Evolutionary conservation across 805 yeast species (phyloP).

Genomic region (Candida piceae): DNA sequence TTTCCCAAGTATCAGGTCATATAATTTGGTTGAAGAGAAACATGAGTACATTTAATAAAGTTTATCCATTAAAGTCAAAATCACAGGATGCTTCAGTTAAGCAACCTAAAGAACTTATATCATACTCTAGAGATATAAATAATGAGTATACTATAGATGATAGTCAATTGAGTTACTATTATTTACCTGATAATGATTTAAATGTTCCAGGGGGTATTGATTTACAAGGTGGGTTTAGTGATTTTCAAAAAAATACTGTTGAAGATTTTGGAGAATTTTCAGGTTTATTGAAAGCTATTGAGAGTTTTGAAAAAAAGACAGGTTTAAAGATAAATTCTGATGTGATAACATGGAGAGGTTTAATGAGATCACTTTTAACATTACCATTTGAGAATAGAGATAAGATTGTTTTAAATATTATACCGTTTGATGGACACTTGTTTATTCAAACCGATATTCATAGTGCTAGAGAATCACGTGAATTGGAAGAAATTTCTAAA

Average conservation of each 20-base stretch:
- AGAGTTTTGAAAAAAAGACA: constrained; percentile 45
- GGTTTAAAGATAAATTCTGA: constrained; percentile 51
- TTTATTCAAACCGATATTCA: constrained; percentile 46
- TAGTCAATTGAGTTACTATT: constrained; percentile 62
- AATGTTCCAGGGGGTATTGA: constrained; percentile 50
- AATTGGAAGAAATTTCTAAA: constrained; percentile 24
- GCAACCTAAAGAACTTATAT: constrained; percentile 80
- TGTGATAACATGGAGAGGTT: constrained; percentile 79
- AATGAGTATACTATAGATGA: constrained; percentile 45
- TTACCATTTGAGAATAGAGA: constrained; percentile 58
- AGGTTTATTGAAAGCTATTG: constrained; percentile 52
- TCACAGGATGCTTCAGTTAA: constrained; percentile 65
- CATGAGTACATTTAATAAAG: constrained; percentile 7
- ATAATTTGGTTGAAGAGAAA: too few relatives aligned
- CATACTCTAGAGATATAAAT: constrained; percentile 58
- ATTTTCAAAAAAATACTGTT: constrained; percentile 54
- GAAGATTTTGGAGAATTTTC: constrained; percentile 50
- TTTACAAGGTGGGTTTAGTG: constrained; percentile 57
- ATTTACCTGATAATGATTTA: constrained; percentile 70
- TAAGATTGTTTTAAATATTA: constrained; percentile 55
- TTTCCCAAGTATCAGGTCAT: too few relatives aligned
- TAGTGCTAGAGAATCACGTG: constrained; percentile 28
- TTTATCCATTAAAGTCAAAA: constrained; percentile 39
- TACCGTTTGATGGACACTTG: constrained; percentile 70
- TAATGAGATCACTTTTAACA: constrained; percentile 68